Base-by-base conservation (phyloP, 768 basidiomycete species). In the Lenzites betulinus region DNA sequence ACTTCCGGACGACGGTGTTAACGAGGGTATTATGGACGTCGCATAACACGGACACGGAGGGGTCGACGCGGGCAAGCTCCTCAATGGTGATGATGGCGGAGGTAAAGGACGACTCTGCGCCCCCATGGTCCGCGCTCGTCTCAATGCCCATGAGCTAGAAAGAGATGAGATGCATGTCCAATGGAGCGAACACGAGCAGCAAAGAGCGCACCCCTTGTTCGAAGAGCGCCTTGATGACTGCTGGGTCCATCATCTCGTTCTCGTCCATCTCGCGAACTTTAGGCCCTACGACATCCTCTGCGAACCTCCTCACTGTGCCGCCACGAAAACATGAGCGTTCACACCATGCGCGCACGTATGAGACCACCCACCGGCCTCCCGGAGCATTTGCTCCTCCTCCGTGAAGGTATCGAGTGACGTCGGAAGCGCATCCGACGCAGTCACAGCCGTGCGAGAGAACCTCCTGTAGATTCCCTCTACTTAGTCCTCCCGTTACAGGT, bases 11-110 rank as follows among this genome's bases (percentile, higher is more conserved):
- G 66, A 98, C 88, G 36, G 96, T 97, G 77, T 98, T 96, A 64
- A 98, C 93, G 39, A 99, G 86, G 13, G 97, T 99, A 73, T 98
- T 98, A 81, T 99, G 97, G 4, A 99, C 97, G 70, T 99, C 97
- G 66, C 93, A 95, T 73, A 96, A 77, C 26, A 98, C 97, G 4
- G 95, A 97, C 16, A 99, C 96, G 3, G 92, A 92, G 0, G 97
- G 93, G 73, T 99, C 97, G 38, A 98, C 80, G 69, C 92, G 95
- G 35, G 97, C 96, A 28, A 99, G 88, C 72, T 99, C 97, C 68
- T 99, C 97, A 46, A 99, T 95, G 22, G 88, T 92, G 66, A 99
- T 94, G 67, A 99, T 93, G 20, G 97, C 95, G 1, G 93, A 87
- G 0, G 90, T 97, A 75, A 99, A 99, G 2, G 93, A 93, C 30